These are phyloP conservation scores for Iberis pinnata DNA, from an alignment of 345 rosid genomes.

Conservation along the genomic window DNA sequence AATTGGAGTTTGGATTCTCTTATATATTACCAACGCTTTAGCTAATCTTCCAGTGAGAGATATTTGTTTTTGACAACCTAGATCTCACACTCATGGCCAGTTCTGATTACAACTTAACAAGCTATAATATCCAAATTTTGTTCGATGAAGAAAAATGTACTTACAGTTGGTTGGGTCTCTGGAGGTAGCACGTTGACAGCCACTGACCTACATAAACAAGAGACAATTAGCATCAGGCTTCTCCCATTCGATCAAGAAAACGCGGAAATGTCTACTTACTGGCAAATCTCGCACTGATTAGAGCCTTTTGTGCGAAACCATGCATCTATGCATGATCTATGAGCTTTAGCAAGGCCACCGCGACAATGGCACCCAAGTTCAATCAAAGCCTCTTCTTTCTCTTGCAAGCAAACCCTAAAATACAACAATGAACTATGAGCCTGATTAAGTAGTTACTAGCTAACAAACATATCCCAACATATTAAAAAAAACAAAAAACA, in stretches of 20 bases:
- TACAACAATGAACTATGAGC: too few species aligned
- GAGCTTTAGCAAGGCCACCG: slow-evolving; percentile 77
- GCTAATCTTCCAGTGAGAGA: too few species aligned
- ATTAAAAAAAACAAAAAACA: neutral
- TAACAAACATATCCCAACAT: neutral
- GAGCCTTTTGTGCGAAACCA: slow-evolving; percentile 87
- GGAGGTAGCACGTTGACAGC: slow-evolving; percentile 72
- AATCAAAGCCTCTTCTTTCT: slow-evolving; percentile 70
- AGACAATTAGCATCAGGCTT: slow-evolving; percentile 7
- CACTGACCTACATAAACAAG: slow-evolving; percentile 45
- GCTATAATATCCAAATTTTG: neutral
- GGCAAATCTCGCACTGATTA: slow-evolving; percentile 88
- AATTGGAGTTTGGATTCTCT: too few species aligned
- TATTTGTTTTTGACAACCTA: too few species aligned
- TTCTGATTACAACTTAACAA: too few species aligned
- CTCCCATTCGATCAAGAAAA: neutral
- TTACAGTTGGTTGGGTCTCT: slow-evolving; percentile 56
- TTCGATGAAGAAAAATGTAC: slow-evolving; percentile 16
- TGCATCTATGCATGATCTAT: slow-evolving; percentile 71
- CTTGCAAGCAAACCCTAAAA: slow-evolving; percentile 75
- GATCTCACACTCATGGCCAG: too few species aligned
- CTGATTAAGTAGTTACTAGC: too few species aligned
- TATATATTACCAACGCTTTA: too few species aligned
- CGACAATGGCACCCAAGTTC: slow-evolving; percentile 84
- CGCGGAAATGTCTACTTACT: slow-evolving; percentile 36